Base-by-base conservation (phyloP, 2,329 filamentous ascomycete genomes). In the Beauveria scarabaeidicola region DNA sequence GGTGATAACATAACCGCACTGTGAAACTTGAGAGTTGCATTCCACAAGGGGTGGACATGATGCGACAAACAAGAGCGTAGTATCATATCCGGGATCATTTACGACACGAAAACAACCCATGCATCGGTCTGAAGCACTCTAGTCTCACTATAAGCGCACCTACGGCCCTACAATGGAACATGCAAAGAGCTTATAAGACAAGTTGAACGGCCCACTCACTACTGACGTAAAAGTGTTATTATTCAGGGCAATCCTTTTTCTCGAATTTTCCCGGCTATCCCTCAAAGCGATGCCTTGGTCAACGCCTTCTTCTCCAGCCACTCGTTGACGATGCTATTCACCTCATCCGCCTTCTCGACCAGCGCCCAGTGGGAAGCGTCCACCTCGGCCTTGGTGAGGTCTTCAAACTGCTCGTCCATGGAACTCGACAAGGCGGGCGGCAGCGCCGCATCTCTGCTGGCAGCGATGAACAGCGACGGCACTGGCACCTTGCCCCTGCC, bases 281-380 rank as follows among this genome's bases (percentile, higher is more conserved):
- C 41, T 64, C 36, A 69, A n/a, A 74, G 61, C 44, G 66, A 61
- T 47, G 72, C 61, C 63, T 70, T 72, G 58, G 66, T 50, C 9
- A 60, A 59, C 23, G 68, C 29, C 25, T 69, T 66, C 38, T 69
- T 69, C 61, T 81, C 78, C 62, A 95, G 65, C 82, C 91, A 96
- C 60, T 81, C 77, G 59, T 76, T 78, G 65, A 96, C 78, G 62
- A 85, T 75, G 53, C 69, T 71, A 72, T 97, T 97, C 3, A 90
- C 83, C 66, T 87, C 83, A 23, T 79, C 81, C 0, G 87, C 80
- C 63, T 82, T 83, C 77, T 96, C 84, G 77, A 84, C 86, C 69
- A 96, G 74, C 50, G 87, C 89, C 93, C 93, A 97, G 73, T 97
- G 94, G 19, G 80, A 77, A 0, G 87, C 81, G 40, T 86, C 58